phyloP scores from a whole-genome alignment of 2,329 filamentous ascomycete species.

The Fusarium hostae region DNA sequence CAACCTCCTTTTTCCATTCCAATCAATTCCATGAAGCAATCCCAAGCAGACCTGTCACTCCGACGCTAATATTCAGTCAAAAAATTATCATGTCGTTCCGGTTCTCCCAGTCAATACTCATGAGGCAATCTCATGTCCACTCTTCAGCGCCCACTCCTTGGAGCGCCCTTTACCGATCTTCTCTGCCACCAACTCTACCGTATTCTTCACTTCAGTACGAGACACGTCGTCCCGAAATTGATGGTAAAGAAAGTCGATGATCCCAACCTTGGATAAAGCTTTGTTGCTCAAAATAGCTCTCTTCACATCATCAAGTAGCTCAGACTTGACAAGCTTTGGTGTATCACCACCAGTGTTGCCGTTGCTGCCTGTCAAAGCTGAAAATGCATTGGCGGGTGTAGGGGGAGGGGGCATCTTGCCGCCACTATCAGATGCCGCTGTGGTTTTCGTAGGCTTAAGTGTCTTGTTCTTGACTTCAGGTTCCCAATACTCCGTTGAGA shows the following conservation, averaged over 20 bases:
- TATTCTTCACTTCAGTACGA: constrained; percentile 55
- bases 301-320: constrained; percentile 56
- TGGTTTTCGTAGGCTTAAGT: constrained; percentile 21
- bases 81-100: constrained; percentile 33
- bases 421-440: constrained; percentile 20
- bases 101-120: constrained; percentile 33
- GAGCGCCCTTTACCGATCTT: constrained; percentile 51
- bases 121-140: constrained; percentile 51
- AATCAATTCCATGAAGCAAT: constrained; percentile 35
- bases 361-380: constrained; percentile 44
- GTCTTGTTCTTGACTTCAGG: constrained; percentile 50
- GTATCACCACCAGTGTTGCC: constrained; percentile 26
- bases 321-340: constrained; percentile 51
- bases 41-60: constrained; percentile 39
- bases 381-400: constrained; percentile 51
- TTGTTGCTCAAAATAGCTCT: constrained; percentile 55
- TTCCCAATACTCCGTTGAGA: constrained; percentile 84
- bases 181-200: constrained; percentile 54
- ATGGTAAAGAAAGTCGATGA: constrained; percentile 54
- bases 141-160: constrained; percentile 55
- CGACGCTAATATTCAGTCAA: constrained; percentile 44
- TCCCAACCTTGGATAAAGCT: constrained; percentile 54
- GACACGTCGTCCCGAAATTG: constrained; percentile 53
- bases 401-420: constrained; percentile 50
- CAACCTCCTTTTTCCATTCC: constrained; percentile 25